Percentiles rank a stretch among this genome's conserved stretches.
phyloP scores from a whole-genome alignment of 768 basidiomycete genomes.

The Hericium rajendrae region DNA sequence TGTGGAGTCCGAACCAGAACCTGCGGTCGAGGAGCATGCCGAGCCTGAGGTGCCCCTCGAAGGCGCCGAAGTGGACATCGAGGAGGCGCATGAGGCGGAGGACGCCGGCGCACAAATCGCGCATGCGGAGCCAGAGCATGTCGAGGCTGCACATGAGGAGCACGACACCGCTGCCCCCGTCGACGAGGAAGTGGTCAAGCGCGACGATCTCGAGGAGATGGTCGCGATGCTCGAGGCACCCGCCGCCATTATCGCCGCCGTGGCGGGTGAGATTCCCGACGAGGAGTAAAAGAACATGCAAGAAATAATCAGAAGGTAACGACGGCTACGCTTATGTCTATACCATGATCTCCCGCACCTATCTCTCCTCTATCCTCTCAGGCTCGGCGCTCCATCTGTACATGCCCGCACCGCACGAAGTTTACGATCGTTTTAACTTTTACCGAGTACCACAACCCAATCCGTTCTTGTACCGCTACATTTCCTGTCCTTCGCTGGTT shows the following conservation, averaged over 20 bases:
- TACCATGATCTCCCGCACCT: too few relatives aligned
- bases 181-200: slow-evolving; percentile 15
- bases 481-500: too few relatives aligned
- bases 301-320: too few relatives aligned
- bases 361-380: too few relatives aligned
- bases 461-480: too few relatives aligned
- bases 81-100: background rate
- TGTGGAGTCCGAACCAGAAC: background rate
- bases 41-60: slow-evolving; percentile 1
- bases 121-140: background rate
- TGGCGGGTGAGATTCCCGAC: slow-evolving; percentile 42
- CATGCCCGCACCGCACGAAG: too few relatives aligned
- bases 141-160: background rate
- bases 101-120: background rate
- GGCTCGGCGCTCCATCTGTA: too few relatives aligned
- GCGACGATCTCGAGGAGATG: slow-evolving; percentile 49
- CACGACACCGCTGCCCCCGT: background rate
- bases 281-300: slow-evolving; percentile 27
- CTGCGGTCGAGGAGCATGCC: background rate
- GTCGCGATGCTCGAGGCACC: slow-evolving; percentile 54
- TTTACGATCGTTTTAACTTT: too few relatives aligned
- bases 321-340: too few relatives aligned
- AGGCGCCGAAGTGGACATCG: background rate
- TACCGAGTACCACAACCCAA: too few relatives aligned
- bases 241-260: slow-evolving; percentile 15